Conservation (phyloP, 371 early-diverging fungal species). For the Lichtheimia hyalospora region DNA sequence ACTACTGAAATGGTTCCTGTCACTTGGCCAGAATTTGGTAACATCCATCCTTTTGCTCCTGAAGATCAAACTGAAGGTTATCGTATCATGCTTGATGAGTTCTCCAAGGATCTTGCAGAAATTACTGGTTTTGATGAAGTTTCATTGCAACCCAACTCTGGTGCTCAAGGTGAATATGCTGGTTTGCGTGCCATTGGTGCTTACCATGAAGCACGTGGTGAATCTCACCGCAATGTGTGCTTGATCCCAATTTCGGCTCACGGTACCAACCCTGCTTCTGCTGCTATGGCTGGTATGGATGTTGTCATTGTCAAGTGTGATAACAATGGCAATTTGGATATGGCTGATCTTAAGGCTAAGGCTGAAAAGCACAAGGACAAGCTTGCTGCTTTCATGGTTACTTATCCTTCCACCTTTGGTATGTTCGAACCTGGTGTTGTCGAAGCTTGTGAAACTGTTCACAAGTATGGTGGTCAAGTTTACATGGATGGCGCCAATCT, state of each 20-base stretch:
- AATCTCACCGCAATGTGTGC: slow-evolving; percentile 86
- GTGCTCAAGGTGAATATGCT: slow-evolving; percentile 98
- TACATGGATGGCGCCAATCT: slow-evolving; percentile 99
- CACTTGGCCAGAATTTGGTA: slow-evolving; percentile 94
- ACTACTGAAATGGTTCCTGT: slow-evolving; percentile 98
- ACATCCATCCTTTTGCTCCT: slow-evolving; percentile 96
- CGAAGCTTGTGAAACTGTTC: slow-evolving; percentile 87
- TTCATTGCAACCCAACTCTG: slow-evolving; percentile 95
- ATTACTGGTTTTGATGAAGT: slow-evolving; percentile 94
- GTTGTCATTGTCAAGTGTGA: slow-evolving; percentile 93
- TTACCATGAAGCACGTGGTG: slow-evolving; percentile 83
- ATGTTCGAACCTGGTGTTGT: slow-evolving; percentile 91
- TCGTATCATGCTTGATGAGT: slow-evolving; percentile 78
- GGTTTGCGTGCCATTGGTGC: slow-evolving; percentile 93
- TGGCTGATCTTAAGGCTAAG: slow-evolving; percentile 85
- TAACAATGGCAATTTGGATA: slow-evolving; percentile 87
- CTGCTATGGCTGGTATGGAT: slow-evolving; percentile 94
- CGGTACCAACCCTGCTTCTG: slow-evolving; percentile 98
- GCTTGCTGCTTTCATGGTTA: slow-evolving; percentile 96
- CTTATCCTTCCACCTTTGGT: slow-evolving; percentile 97
- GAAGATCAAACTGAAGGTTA: slow-evolving; percentile 91
- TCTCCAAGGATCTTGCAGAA: slow-evolving; percentile 82
- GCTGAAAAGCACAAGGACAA: slow-evolving; percentile 79
- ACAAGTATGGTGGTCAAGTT: slow-evolving; percentile 93
- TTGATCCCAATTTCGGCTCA: slow-evolving; percentile 97